Evolutionary conservation across 805 yeast species (phyloP), one percentile per base, ranked within the genome.

Genomic region (Pichia ethanolica): DNA sequence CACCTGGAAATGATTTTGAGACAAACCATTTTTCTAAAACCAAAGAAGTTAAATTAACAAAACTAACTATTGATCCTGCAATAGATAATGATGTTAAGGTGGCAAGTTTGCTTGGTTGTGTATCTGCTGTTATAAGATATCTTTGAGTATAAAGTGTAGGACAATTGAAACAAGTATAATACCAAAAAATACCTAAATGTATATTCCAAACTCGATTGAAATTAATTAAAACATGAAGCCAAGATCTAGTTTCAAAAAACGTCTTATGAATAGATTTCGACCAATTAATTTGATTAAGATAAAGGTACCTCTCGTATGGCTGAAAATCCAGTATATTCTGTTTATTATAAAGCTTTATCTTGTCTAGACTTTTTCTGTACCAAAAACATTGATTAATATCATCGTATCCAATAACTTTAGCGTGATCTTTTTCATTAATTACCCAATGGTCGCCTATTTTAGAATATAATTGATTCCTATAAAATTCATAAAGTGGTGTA

Each of bases 341-440:
- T 42, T 71, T 72, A 40, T 72, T 73, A 9, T 41, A 49, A 34
- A 84, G 61, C 2, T 67, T 66, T 20, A 89, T 72, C 45, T 74
- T 73, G 53, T 79, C 79, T 46, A 89, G 69, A 0, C 93, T 89
- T 53, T 79, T 75, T 4, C 80, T 73, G 57, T 84, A 81, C 97
- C 97, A 89, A 60, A 89, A 89, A 37, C 85, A 69, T 59, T 89
- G 96, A 61, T 89, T 89, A 64, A 89, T 81, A 64, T 89, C 97
- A 68, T 89, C 97, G 64, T 89, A 89, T 0, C 97, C 97, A 51
- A 89, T 81, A 5, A 79, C 78, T 30, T 76, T 68, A 13, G 79
- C 72, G 60, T 89, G 91, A 59, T 85, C 91, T 49, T 72, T 76
- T 52, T 79, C 83, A 10, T 71, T 68, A 20, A 71, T 71, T 32